Evolutionary conservation across 331 rosid species (phyloP).

Genomic region (Malus hybrid): DNA sequence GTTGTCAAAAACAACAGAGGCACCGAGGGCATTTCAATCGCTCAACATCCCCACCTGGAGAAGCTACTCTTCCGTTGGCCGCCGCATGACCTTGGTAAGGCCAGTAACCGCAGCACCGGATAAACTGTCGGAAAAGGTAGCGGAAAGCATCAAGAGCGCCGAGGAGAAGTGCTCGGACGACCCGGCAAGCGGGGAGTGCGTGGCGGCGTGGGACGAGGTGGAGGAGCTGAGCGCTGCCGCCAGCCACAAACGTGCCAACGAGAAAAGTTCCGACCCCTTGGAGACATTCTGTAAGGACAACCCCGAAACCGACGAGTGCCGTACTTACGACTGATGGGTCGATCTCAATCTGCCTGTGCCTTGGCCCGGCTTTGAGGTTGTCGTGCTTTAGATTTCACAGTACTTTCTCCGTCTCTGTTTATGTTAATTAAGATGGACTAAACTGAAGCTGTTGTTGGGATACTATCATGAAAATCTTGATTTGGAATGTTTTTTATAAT

Average conservation of each 20-base stretch:
- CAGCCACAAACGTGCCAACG: slow-evolving; percentile 70
- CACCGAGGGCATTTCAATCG: slow-evolving; percentile 28
- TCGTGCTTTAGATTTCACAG: slow-evolving; percentile 4
- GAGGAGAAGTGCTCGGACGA: slow-evolving; percentile 67
- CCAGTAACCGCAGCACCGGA: slow-evolving; percentile 68
- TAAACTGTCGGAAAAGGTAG: slow-evolving; percentile 58
- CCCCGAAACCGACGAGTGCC: slow-evolving; percentile 88
- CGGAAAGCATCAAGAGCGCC: slow-evolving; percentile 84
- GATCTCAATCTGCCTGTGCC: background rate
- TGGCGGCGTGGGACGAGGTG: slow-evolving; percentile 98
- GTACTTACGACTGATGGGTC: slow-evolving; percentile 52
- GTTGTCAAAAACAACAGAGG: slow-evolving; percentile 22
- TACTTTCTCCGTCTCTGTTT: background rate
- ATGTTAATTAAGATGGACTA: background rate
- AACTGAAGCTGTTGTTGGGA: background rate
- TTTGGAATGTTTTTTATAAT: background rate
- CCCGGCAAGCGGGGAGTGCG: slow-evolving; percentile 79
- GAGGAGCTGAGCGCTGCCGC: slow-evolving; percentile 99
- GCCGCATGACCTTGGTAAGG: slow-evolving; percentile 19
- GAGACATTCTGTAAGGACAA: slow-evolving; percentile 81
- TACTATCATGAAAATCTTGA: background rate
- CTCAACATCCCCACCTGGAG: background rate
- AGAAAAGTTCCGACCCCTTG: slow-evolving; percentile 58
- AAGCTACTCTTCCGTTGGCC: background rate
- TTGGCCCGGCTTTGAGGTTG: background rate